phyloP scores from a whole-genome alignment of 768 basidiomycete genomes.

The Chalciporus chontae region DNA sequence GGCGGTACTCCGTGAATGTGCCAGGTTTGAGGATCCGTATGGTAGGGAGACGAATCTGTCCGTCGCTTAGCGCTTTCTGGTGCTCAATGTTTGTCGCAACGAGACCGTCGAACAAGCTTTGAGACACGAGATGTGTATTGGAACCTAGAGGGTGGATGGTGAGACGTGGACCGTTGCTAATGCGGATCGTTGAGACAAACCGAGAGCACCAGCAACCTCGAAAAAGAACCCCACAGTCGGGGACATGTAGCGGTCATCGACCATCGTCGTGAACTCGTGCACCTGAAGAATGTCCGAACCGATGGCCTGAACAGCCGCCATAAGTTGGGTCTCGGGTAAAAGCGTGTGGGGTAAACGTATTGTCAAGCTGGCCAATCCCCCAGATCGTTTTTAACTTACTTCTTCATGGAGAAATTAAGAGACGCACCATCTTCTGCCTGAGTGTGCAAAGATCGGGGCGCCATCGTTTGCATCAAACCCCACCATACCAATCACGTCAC shows the following conservation, averaged over 20 bases:
- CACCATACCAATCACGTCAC: conserved; percentile 4
- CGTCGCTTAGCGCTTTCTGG: neutral
- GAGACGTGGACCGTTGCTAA: neutral
- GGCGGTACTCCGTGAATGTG: conserved; percentile 18
- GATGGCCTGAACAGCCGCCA: neutral
- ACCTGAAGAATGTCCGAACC: conserved; percentile 4
- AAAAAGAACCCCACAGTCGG: conserved; percentile 14
- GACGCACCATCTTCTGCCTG: conserved; percentile 18
- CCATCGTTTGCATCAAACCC: conserved; percentile 12
- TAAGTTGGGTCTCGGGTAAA: conserved; percentile 11
- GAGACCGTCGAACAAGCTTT: conserved; percentile 10
- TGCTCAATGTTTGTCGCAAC: neutral
- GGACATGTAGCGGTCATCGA: conserved; percentile 10
- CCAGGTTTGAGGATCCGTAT: conserved; percentile 20
- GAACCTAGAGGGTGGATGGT: conserved; percentile 1
- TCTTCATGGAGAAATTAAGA: neutral
- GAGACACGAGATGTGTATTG: neutral
- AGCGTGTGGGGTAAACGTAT: conserved; percentile 4
- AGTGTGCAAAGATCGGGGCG: conserved; percentile 10
- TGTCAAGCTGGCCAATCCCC: neutral
- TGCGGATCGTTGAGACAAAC: neutral
- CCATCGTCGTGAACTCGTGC: conserved; percentile 12
- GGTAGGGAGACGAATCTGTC: conserved; percentile 13
- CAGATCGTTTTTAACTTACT: too few species aligned
- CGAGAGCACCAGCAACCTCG: conserved; percentile 8